phyloP scores from a whole-genome alignment of 1,284 basidiomycete genomes.

The Puccinia hordei region DNA sequence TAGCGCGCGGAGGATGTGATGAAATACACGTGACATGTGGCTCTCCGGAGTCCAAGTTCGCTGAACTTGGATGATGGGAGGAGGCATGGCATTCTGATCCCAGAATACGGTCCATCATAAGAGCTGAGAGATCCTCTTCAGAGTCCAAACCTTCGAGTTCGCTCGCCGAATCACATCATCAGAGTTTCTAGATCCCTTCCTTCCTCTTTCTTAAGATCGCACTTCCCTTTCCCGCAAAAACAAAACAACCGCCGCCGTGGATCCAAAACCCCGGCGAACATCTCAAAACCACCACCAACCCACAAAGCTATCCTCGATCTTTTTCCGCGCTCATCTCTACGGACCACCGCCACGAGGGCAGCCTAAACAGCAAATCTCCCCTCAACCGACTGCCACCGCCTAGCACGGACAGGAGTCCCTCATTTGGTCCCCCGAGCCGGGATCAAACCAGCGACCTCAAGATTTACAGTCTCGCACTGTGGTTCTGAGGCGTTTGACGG shows the following conservation, averaged over 20 bases:
- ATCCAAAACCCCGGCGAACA: constrained; percentile 1
- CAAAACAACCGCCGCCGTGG: constrained; percentile 4
- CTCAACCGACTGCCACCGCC: background rate
- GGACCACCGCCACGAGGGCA: background rate
- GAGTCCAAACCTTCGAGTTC: too few relatives aligned
- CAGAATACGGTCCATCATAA: background rate
- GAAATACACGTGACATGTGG: constrained; percentile 9
- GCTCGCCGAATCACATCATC: too few relatives aligned
- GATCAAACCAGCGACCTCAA: background rate
- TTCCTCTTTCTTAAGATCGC: background rate
- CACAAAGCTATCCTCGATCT: background rate
- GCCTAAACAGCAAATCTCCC: constrained; percentile 10
- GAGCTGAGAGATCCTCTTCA: too few relatives aligned
- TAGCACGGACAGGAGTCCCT: constrained; percentile 1
- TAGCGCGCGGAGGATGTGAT: constrained; percentile 1
- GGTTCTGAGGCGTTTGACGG: background rate
- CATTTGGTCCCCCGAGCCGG: constrained; percentile 15
- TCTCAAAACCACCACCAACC: background rate
- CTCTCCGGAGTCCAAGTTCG: background rate
- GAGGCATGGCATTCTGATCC: background rate
- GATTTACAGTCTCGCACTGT: background rate
- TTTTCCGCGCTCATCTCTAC: background rate
- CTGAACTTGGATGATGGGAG: constrained; percentile 7
- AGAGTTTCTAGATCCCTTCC: background rate
- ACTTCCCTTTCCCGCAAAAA: background rate